Evolutionary conservation across 495 filamentous ascomycete genomes (phyloP).

Genomic region (Lasiosphaeria miniovina): DNA sequence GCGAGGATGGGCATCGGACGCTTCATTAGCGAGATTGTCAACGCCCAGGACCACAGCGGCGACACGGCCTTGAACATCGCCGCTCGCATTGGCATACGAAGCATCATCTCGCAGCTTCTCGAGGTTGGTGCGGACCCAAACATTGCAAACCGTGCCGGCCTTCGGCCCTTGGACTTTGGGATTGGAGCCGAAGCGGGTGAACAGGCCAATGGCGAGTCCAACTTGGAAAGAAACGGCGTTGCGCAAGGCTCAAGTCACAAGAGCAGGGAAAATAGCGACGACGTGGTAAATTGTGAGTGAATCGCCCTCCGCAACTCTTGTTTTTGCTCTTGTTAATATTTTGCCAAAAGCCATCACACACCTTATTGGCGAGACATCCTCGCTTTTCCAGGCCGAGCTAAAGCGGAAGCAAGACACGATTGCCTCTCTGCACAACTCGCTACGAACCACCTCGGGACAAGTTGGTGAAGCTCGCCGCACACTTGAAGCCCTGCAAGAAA

Average conservation of each 20-base stretch:
- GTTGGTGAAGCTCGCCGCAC: slow-evolving; percentile 70
- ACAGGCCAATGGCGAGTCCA: slow-evolving; percentile 43
- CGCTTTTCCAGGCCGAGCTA: slow-evolving; percentile 70
- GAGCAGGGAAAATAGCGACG: slow-evolving; percentile 59
- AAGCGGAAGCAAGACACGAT: slow-evolving; percentile 78
- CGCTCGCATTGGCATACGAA: slow-evolving; percentile 81
- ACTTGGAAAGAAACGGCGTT: slow-evolving; percentile 27
- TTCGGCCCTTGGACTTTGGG: slow-evolving; percentile 86
- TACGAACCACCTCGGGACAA: slow-evolving; percentile 75
- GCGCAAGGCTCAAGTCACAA: slow-evolving; percentile 40
- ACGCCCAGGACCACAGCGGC: slow-evolving; percentile 83
- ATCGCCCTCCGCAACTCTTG: not conserved
- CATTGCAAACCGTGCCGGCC: slow-evolving; percentile 83
- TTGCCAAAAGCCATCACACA: slow-evolving; percentile 61
- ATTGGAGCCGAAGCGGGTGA: slow-evolving; percentile 61
- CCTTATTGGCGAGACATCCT: slow-evolving; percentile 68
- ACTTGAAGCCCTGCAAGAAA: slow-evolving; percentile 62
- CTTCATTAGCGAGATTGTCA: slow-evolving; percentile 95
- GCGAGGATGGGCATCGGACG: slow-evolving; percentile 77
- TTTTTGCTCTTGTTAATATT: slow-evolving; percentile 25
- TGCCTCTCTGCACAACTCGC: slow-evolving; percentile 68
- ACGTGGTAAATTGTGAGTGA: slow-evolving; percentile 66
- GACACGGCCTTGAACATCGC: slow-evolving; percentile 95
- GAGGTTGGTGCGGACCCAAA: slow-evolving; percentile 89
- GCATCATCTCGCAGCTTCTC: slow-evolving; percentile 86